Evolutionary conservation across 177 flowering plant genomes (phyloP).

Genomic region (Vitis hybrid): DNA sequence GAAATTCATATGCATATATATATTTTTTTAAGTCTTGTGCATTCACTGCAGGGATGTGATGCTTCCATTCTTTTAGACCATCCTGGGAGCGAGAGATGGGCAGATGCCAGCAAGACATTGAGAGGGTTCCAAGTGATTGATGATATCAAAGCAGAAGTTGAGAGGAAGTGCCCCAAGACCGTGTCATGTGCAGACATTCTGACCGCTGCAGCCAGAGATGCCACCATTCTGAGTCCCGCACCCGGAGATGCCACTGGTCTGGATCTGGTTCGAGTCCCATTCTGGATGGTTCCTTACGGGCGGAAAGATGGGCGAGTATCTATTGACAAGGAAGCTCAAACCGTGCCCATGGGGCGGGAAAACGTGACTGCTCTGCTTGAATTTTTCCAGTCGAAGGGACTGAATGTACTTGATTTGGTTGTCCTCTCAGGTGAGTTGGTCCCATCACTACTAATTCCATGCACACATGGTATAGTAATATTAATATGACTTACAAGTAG

Average conservation of each 20-base stretch:
- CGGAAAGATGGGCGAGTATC: slow-evolving; percentile 77
- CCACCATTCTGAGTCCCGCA: slow-evolving; percentile 40
- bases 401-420: slow-evolving; percentile 65
- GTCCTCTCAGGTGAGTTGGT: slow-evolving; percentile 62
- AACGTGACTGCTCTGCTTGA: slow-evolving; percentile 55
- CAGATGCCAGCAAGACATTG: slow-evolving; percentile 53
- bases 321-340: slow-evolving; percentile 51
- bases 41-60: slow-evolving; percentile 70
- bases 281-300: slow-evolving; percentile 71
- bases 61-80: slow-evolving; percentile 67
- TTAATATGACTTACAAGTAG: no score
- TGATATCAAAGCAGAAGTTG: slow-evolving; percentile 66
- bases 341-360: slow-evolving; percentile 71
- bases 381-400: slow-evolving; percentile 62
- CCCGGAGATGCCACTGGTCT: slow-evolving; percentile 65
- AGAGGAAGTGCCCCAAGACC: slow-evolving; percentile 52
- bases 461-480: not conserved
- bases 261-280: slow-evolving; percentile 49
- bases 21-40: not conserved
- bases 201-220: slow-evolving; percentile 71
- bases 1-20: not conserved
- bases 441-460: not conserved
- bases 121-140: slow-evolving; percentile 78
- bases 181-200: slow-evolving; percentile 89
- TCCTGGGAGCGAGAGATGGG: slow-evolving; percentile 62